These are phyloP conservation scores for Vicia villosa DNA, from an alignment of 306 rosid genomes.

Conservation along the genomic window DNA sequence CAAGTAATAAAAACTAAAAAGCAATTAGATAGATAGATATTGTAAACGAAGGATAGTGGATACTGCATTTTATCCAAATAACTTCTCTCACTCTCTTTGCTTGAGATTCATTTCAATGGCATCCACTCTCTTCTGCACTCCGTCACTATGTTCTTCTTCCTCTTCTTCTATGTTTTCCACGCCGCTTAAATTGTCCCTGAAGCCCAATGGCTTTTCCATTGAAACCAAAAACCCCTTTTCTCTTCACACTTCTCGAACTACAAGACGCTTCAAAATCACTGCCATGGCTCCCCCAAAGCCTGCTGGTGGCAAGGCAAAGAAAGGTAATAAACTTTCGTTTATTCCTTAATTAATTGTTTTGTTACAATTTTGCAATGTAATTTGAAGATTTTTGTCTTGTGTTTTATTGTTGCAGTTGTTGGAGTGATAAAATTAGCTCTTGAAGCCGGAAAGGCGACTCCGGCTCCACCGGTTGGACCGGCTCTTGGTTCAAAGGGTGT, in stretches of 20 bases:
- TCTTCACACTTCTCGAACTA: conserved; percentile 15
- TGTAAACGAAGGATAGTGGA: not conserved
- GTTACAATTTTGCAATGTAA: not conserved
- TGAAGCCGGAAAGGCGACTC: conserved; percentile 99
- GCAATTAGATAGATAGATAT: too few relatives aligned
- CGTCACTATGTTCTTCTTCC: conserved; percentile 36
- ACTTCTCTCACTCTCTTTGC: not conserved
- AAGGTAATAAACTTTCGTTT: conserved; percentile 47
- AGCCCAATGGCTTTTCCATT: conserved; percentile 11
- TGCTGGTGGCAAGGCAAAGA: conserved; percentile 76
- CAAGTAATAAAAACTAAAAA: too few relatives aligned
- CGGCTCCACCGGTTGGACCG: conserved; percentile 99
- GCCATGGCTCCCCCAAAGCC: conserved; percentile 99
- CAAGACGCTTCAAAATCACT: conserved; percentile 58
- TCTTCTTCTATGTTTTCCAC: conserved; percentile 59
- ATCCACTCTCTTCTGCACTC: conserved; percentile 47
- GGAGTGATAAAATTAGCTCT: conserved; percentile 92
- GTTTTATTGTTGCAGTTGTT: conserved; percentile 52
- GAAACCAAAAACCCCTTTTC: conserved; percentile 28
- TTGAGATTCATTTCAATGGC: conserved; percentile 51
- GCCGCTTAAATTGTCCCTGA: conserved; percentile 51
- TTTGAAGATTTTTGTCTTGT: not conserved
- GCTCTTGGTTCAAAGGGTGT: conserved; percentile 99
- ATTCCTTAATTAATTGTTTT: not conserved
- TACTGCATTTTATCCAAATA: conserved; percentile 23